phyloP scores from a whole-genome alignment of 345 rosid genomes.

The Dipteronia dyeriana region DNA sequence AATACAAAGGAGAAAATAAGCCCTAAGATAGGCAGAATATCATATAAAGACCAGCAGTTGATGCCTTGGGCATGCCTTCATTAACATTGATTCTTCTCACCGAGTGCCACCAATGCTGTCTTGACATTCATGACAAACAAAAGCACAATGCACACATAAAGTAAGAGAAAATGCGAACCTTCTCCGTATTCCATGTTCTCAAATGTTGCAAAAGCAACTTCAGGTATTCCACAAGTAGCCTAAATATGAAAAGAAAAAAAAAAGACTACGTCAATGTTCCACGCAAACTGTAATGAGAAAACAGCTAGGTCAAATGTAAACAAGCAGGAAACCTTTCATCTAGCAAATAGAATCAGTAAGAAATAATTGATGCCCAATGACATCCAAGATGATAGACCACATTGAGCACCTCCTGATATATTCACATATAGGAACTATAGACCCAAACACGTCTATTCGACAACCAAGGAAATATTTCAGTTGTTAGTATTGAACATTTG shows the following conservation, averaged over 20 bases:
- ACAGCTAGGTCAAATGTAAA: conserved; percentile 8
- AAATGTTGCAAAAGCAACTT: conserved; percentile 84
- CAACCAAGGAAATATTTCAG: not conserved
- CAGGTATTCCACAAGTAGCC: conserved; percentile 97
- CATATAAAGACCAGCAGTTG: not conserved
- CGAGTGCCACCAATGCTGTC: not conserved
- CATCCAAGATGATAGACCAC: not conserved
- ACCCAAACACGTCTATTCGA: not conserved
- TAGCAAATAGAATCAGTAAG: not conserved
- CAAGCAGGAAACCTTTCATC: conserved; percentile 5
- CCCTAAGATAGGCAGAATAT: not conserved
- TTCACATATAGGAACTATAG: not conserved
- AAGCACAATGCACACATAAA: not conserved
- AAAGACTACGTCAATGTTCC: conserved; percentile 26
- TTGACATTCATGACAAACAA: not conserved
- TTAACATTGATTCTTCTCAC: conserved; percentile 1
- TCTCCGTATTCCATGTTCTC: conserved; percentile 99
- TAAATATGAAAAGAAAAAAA: conserved; percentile 28
- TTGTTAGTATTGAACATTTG: not conserved
- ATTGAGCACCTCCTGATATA: not conserved
- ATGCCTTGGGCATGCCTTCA: not conserved
- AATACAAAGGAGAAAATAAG: not conserved
- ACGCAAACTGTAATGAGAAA: conserved; percentile 10
- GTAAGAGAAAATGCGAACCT: conserved; percentile 53
- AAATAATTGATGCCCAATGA: not conserved